Evolutionary conservation across 2,329 filamentous ascomycete genomes (phyloP), one percentile per base, ranked within the genome.

Genomic region (Huntiella moniliformis): DNA sequence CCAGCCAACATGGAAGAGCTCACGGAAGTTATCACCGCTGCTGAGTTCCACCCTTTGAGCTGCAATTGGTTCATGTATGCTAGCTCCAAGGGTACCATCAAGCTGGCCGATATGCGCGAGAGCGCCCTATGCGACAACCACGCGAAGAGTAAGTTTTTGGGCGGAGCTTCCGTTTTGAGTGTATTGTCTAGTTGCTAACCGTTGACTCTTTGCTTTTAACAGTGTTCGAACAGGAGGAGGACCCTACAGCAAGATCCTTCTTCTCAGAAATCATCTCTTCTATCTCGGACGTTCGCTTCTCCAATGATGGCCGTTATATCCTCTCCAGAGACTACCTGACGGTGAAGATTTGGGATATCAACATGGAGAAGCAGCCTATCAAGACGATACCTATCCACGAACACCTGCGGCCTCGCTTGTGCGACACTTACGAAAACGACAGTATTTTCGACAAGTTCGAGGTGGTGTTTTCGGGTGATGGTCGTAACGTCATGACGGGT

Each of bases 31-130:
- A 96, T 98, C 59, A 98, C 91, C 10, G 91, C 91, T 37, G 91
- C 91, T 45, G 91, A 98, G 59, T 98, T 98, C 58, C 91, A 98
- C 59, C 91, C 91, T 4, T 70, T 79, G 57, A 94, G 87, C 68
- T 98, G 91, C 72, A 96, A 98, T 65, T 94, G 85, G 86, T 96
- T 98, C 67, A 98, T 98, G 88, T 98, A 96, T 61, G 91, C 91
- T 55, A 96, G 88, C 63, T 95, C 87, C 50, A 98, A 98, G 65
- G 91, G 91, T 51, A 96, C 91, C 33, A 96, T 98, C 67, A 98
- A 98, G 67, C 71, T 98, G 56, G 91, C 91, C 41, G 91, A 98
- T 58, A 98, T 98, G 91, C 78, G 91, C 56, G 82, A 95, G 68
- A 93, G 86, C 58, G 91, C 91, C 28, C 68, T 98, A 44, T 98